Conservation (phyloP, 2,329 filamentous ascomycete genomes). For the Talaromyces funiculosus region DNA sequence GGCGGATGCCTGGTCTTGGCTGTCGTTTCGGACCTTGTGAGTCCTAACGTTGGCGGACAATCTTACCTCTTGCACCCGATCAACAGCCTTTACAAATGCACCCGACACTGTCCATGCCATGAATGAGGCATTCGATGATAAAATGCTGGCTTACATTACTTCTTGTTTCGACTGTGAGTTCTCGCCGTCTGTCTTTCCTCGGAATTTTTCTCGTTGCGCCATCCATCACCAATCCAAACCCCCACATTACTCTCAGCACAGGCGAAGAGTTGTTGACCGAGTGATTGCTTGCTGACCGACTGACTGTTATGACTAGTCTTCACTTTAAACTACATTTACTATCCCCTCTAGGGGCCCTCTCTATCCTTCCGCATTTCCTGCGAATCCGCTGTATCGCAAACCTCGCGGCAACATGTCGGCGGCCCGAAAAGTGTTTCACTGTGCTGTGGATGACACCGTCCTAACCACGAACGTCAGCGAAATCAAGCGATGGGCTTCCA, state of each 20-base stretch:
- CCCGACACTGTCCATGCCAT: conserved; percentile 14
- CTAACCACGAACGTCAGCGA: conserved; percentile 49
- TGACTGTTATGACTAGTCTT: conserved; percentile 6
- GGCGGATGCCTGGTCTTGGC: neutral
- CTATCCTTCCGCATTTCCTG: neutral
- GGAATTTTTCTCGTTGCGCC: neutral
- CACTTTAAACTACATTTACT: conserved; percentile 8
- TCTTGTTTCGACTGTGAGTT: conserved; percentile 27
- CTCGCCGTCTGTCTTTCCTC: neutral
- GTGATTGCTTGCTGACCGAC: neutral
- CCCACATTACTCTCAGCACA: conserved; percentile 20
- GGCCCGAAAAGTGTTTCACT: conserved; percentile 45
- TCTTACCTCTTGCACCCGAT: neutral
- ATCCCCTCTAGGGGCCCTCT: conserved; percentile 9
- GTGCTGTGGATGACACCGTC: conserved; percentile 50
- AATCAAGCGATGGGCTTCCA: conserved; percentile 48
- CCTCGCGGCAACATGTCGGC: conserved; percentile 29
- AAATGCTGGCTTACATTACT: conserved; percentile 29
- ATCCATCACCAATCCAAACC: conserved; percentile 21
- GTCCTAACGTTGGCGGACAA: neutral
- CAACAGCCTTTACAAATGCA: conserved; percentile 11
- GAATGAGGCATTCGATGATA: conserved; percentile 18
- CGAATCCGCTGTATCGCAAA: neutral
- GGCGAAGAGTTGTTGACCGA: neutral
- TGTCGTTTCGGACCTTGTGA: neutral